These are phyloP conservation scores for Kregervanrija pseudodelftensis DNA, from an alignment of 805 yeast genomes.

Conservation along the genomic window DNA sequence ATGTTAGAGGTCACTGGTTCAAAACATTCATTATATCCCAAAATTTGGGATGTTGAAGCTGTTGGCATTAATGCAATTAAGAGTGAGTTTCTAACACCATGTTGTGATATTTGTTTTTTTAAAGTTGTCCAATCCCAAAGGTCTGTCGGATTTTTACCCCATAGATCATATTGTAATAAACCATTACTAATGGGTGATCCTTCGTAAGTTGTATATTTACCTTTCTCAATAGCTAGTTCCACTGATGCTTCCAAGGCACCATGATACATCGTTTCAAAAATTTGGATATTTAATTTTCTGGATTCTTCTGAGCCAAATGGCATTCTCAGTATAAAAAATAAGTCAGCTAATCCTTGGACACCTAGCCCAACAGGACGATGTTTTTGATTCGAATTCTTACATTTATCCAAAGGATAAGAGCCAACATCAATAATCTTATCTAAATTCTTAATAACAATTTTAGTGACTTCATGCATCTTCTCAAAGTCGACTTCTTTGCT, in stretches of 20 bases:
- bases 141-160: constrained; percentile 73
- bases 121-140: constrained; percentile 82
- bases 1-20: constrained; percentile 94
- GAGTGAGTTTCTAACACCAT: constrained; percentile 82
- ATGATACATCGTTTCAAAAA: constrained; percentile 93
- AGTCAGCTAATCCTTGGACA: constrained; percentile 95
- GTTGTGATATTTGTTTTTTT: constrained; percentile 47
- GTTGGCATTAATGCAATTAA: constrained; percentile 97
- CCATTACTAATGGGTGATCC: constrained; percentile 94
- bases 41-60: constrained; percentile 92
- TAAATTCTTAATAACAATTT: constrained; percentile 72
- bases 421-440: constrained; percentile 81
- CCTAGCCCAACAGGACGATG: constrained; percentile 96
- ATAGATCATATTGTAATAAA: constrained; percentile 74
- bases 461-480: constrained; percentile 66
- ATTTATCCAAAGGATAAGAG: constrained; percentile 74
- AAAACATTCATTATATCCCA: constrained; percentile 92
- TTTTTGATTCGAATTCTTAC: constrained; percentile 66
- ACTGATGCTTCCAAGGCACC: constrained; percentile 84
- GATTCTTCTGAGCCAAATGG: constrained; percentile 87
- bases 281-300: constrained; percentile 65
- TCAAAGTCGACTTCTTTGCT: constrained; percentile 57
- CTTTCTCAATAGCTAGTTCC: constrained; percentile 66
- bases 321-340: constrained; percentile 68
- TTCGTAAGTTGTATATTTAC: constrained; percentile 62